Conservation (phyloP, 495 filamentous ascomycete species). For the Penicillium goetzii region DNA sequence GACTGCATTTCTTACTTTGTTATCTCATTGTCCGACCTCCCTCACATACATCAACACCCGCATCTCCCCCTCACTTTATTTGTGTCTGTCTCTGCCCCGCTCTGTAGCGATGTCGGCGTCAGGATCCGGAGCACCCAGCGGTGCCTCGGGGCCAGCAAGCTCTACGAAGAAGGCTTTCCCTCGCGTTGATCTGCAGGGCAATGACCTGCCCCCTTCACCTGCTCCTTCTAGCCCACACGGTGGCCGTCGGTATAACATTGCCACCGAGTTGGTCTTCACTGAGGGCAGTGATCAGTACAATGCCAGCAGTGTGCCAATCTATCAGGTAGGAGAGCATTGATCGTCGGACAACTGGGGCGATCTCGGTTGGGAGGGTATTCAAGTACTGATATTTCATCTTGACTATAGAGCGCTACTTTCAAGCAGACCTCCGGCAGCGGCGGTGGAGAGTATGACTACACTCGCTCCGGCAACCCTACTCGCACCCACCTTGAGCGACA, state of each 20-base stretch:
- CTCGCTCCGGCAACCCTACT: conserved; percentile 93
- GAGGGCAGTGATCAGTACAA: conserved; percentile 96
- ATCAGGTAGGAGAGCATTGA: conserved; percentile 61
- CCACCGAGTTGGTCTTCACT: conserved; percentile 95
- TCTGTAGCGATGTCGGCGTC: conserved; percentile 54
- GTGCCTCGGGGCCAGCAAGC: conserved; percentile 32
- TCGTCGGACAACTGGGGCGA: neutral
- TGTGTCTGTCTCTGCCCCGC: conserved; percentile 31
- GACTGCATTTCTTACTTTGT: neutral
- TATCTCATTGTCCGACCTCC: neutral
- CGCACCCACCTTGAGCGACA: conserved; percentile 95
- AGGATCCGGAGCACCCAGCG: conserved; percentile 40
- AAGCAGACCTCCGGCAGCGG: conserved; percentile 85
- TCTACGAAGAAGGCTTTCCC: conserved; percentile 69
- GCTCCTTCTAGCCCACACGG: conserved; percentile 88
- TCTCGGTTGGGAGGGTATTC: neutral
- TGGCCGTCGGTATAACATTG: conserved; percentile 85
- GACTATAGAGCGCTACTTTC: conserved; percentile 85
- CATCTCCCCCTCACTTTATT: conserved; percentile 2
- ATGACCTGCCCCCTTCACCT: conserved; percentile 90
- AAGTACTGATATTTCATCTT: conserved; percentile 18
- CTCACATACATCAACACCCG: conserved; percentile 3
- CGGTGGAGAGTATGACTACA: conserved; percentile 93
- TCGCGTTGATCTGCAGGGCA: conserved; percentile 81
- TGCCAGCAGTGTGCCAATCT: conserved; percentile 92